phyloP scores from a whole-genome alignment of 176 grass and related monocot species.

The Hordeum vulgare region MorexV3_pseudomolecules_assembly NC_058524.1:490370248-490370747 shows the following conservation, averaged over 20 bases:
- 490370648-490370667: neutral
- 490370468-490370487: constrained; percentile 6
- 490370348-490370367: neutral
- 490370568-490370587: neutral
- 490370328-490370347: constrained; percentile 14
- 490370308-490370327: neutral
- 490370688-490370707: neutral
- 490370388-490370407: constrained; percentile 16
- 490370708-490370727: neutral
- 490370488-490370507: constrained; percentile 15
- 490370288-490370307: neutral
- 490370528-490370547: neutral
- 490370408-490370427: neutral
- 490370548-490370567: neutral
- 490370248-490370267: neutral
- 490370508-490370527: neutral
- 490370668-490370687: constrained; percentile 20
- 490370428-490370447: constrained; percentile 15
- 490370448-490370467: neutral
- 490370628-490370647: neutral
- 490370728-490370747: neutral
- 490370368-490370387: constrained; percentile 26
- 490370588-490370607: constrained; percentile 11
- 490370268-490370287: neutral
- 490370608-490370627: neutral